Evolutionary conservation across 106 monocot genomes (phyloP).

Genomic region (Agapanthus africanus): DNA sequence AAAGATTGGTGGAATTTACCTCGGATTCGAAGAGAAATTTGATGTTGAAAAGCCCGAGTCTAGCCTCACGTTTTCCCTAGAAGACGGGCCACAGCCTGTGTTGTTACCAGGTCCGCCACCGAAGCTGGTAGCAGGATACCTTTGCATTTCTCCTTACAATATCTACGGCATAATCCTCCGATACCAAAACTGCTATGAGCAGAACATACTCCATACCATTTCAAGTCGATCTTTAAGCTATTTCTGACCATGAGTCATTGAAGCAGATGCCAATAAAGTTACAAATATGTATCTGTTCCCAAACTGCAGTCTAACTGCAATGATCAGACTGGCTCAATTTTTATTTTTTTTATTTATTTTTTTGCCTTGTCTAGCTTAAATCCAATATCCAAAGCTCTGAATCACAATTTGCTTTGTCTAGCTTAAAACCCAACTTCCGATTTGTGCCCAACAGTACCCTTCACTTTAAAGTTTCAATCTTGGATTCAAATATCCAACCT

Average conservation of each 20-base stretch:
- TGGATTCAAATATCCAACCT: constrained; percentile 3
- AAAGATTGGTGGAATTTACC: constrained; percentile 22
- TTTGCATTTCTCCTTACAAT: constrained; percentile 75
- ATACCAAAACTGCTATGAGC: neutral
- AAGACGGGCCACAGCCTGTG: constrained; percentile 32
- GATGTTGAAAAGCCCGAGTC: constrained; percentile 50
- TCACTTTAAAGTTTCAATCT: neutral
- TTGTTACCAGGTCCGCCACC: constrained; percentile 45
- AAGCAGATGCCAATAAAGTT: neutral
- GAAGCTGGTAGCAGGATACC: constrained; percentile 55
- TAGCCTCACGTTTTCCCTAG: constrained; percentile 50
- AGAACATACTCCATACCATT: constrained; percentile 5
- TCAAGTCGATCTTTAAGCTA: neutral
- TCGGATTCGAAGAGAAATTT: constrained; percentile 53
- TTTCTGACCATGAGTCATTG: neutral
- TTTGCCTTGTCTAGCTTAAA: neutral
- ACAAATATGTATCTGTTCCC: neutral
- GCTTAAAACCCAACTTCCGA: neutral
- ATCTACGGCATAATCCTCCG: constrained; percentile 45
- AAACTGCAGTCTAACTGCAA: neutral
- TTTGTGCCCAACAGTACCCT: too few relatives aligned
- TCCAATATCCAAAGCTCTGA: neutral
- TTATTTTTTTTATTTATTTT: too few relatives aligned
- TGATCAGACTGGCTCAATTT: too few relatives aligned
- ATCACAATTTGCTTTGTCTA: neutral